phyloP scores from a whole-genome alignment of 73 alveolate genomes.

The Paramecium biaurelia region DNA sequence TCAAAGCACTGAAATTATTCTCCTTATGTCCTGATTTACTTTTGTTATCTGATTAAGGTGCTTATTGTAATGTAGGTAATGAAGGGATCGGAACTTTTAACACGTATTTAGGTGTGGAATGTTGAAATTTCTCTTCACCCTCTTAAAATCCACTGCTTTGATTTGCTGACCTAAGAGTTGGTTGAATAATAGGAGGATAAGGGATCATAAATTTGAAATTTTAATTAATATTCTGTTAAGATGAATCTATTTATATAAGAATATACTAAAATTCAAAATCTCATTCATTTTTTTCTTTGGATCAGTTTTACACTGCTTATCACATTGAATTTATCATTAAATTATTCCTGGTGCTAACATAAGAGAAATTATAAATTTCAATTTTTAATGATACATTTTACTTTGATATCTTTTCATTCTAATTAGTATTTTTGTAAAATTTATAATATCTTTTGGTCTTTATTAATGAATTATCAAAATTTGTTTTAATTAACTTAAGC shows the following conservation, averaged over 20 bases:
- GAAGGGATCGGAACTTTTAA: constrained; percentile 37
- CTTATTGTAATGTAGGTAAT: neutral
- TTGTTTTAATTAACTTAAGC: no score
- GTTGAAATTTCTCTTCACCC: neutral
- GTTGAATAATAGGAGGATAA: neutral
- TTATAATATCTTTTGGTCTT: no score
- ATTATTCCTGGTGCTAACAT: neutral
- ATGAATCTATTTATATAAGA: neutral
- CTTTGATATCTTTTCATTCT: constrained; percentile 53
- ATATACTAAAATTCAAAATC: neutral
- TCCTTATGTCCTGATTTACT: constrained; percentile 31
- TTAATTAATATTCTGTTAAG: neutral
- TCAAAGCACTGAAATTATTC: constrained; percentile 2
- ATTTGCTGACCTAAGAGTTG: neutral
- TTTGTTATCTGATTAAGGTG: neutral
- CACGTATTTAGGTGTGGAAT: constrained; percentile 30
- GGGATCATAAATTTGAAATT: neutral
- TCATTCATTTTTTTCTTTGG: neutral
- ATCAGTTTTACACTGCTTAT: neutral
- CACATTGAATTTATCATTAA: neutral
- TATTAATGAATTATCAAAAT: no score
- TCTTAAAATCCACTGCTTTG: neutral
- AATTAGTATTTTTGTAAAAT: no score
- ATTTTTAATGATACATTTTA: neutral
- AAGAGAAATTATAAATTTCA: no score